These are phyloP conservation scores for Leccinum pellstonianum DNA, from an alignment of 768 basidiomycete genomes.

Conservation along the genomic window DNA sequence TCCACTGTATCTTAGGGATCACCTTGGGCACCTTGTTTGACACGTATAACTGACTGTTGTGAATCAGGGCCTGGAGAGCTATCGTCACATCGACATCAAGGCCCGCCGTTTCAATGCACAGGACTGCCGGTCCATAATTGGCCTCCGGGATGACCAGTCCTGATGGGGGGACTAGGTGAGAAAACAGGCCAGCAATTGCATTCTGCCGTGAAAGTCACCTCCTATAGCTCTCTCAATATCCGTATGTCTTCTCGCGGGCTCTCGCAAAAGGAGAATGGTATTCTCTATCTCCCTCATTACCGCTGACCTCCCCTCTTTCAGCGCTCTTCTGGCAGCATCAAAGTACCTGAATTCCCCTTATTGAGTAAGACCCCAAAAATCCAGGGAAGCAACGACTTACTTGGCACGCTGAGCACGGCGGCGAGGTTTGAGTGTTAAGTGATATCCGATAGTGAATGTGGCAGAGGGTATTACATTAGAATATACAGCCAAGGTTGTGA, in stretches of 20 bases:
- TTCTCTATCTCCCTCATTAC: constrained; percentile 63
- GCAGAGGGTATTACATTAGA: constrained; percentile 56
- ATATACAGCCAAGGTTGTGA: constrained; percentile 46
- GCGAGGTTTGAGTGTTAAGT: constrained; percentile 55
- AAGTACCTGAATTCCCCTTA: constrained; percentile 51
- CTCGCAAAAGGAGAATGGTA: constrained; percentile 59
- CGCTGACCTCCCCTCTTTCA: constrained; percentile 64
- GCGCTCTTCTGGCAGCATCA: constrained; percentile 57
- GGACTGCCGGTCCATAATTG: constrained; percentile 59
- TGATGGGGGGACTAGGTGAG: constrained; percentile 30
- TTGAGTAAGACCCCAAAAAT: constrained; percentile 17
- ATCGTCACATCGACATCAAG: constrained; percentile 75
- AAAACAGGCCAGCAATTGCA: constrained; percentile 7
- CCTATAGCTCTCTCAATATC: constrained; percentile 62
- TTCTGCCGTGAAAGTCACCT: constrained; percentile 44
- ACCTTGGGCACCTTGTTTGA: constrained; percentile 78
- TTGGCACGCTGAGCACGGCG: constrained; percentile 50
- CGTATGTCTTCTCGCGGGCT: constrained; percentile 62
- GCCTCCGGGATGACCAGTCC: constrained; percentile 79
- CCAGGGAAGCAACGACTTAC: constrained; percentile 37
- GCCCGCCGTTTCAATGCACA: constrained; percentile 49
- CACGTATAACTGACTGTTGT: constrained; percentile 74
- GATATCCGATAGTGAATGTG: constrained; percentile 51
- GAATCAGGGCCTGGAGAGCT: constrained; percentile 78
- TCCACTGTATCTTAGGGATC: neutral